Base-by-base conservation (phyloP, 495 filamentous ascomycete species). In the Lasiosphaeria hispida region DNA sequence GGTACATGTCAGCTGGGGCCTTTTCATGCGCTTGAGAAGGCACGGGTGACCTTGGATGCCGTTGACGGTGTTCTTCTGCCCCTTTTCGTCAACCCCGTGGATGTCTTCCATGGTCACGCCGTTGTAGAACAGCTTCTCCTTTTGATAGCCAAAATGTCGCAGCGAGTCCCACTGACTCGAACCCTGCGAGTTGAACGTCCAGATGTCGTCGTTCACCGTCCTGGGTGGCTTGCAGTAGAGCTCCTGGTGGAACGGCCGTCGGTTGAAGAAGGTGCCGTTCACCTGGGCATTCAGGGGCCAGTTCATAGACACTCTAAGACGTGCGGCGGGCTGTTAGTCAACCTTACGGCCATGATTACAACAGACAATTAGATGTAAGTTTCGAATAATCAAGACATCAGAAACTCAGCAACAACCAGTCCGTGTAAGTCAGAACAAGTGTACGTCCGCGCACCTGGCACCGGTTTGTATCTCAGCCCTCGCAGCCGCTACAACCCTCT, bases 131-230 rank as follows among this genome's bases (percentile, higher is more conserved):
- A 62, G 60, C 48, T 70, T 62, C 35, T 78, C 76, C 36, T 79
- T 72, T 57, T 85, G 81, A 58, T 85, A 84, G 38, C 66, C 80
- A 41, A 68, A 78, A 62, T 80, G 76, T 10, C 76, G 69, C 34
- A 77, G 52, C 10, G 74, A 74, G 48, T 79, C 77, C 75, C 75
- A 77, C 56, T 77, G 73, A 48, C 67, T 69, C 4, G 65, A 66
- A 13, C 70, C 66, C 72, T 87, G 84, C 10, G 84, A 78, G 65
- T 88, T 87, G 63, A 88, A 83, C 10, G 72, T 76, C 75, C 82
- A 76, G 17, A 80, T 63, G 67, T 86, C 83, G 62, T 86, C 83
- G 55, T 85, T 85, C 35, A 85, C 77, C 17, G 61, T 58, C 40
- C 69, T 60, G 35, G 67, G 66, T 10, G 63, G 53, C 63, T 74